Conservation (phyloP, 164 flowering plant species). For the Magnolia changhungtana region DNA sequence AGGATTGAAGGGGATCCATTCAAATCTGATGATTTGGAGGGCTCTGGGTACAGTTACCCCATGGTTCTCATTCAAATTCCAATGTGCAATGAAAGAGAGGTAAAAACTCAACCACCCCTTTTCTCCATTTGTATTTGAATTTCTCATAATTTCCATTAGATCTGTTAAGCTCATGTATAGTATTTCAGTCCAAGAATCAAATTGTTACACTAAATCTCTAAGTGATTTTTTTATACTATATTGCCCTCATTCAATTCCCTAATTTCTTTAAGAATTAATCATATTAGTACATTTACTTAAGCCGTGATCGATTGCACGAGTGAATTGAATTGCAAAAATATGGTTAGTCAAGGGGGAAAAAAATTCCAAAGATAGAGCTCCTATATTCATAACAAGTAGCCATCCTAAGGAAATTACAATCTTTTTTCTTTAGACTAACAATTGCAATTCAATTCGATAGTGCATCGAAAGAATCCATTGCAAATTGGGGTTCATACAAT, state of each 20-base stretch:
- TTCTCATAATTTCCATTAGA: neutral
- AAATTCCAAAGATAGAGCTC: too few species aligned
- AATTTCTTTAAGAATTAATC: neutral
- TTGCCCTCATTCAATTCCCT: neutral
- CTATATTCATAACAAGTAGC: too few species aligned
- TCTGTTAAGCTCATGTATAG: neutral
- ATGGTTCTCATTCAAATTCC: slow-evolving; percentile 93
- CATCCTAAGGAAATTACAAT: too few species aligned
- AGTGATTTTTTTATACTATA: neutral
- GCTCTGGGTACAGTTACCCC: slow-evolving; percentile 41
- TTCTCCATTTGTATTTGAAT: neutral
- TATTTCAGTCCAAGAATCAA: neutral
- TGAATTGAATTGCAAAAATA: too few species aligned
- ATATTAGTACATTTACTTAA: too few species aligned
- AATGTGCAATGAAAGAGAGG: slow-evolving; percentile 95
- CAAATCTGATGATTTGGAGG: slow-evolving; percentile 50
- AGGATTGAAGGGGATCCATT: slow-evolving; percentile 43
- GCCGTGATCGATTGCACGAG: too few species aligned
- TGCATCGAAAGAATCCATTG: too few species aligned
- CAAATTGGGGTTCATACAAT: too few species aligned
- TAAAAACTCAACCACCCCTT: slow-evolving; percentile 17
- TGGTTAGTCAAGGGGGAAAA: too few species aligned
- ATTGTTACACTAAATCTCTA: neutral
- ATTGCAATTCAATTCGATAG: too few species aligned
- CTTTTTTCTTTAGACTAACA: too few species aligned